phyloP scores from a whole-genome alignment of 805 yeast species.

The Starmerella ratchasimensis region DNA sequence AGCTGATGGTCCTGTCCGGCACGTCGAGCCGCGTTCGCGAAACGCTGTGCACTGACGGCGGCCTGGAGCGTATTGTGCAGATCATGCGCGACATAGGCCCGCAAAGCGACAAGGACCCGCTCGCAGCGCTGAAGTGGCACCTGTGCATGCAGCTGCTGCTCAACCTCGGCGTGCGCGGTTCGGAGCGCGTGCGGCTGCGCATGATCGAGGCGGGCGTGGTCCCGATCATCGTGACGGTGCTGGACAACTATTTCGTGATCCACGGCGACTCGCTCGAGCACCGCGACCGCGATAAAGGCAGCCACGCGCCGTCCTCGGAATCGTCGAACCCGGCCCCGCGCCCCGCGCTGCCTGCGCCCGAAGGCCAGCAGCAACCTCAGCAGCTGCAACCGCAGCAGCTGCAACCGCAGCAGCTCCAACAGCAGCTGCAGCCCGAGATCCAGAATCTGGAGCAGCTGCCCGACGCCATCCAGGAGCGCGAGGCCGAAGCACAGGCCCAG shows the following conservation, averaged over 20 bases:
- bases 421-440: background rate
- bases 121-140: conserved; percentile 93
- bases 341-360: no score
- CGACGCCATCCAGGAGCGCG: no score
- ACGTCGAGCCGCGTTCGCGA: conserved; percentile 83
- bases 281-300: conserved; percentile 12
- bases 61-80: conserved; percentile 72
- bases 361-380: background rate
- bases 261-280: conserved; percentile 15
- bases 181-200: conserved; percentile 69
- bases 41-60: conserved; percentile 79
- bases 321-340: no score
- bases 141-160: conserved; percentile 86
- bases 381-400: background rate
- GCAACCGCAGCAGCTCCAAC: background rate
- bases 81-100: conserved; percentile 50
- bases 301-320: no score
- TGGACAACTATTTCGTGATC: conserved; percentile 54
- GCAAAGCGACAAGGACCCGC: conserved; percentile 8
- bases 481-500: no score
- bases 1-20: conserved; percentile 73
- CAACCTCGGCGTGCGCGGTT: conserved; percentile 82
- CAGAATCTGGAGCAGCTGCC: no score
- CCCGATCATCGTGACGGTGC: conserved; percentile 79
- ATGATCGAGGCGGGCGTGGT: conserved; percentile 86